Conservation (phyloP, 2,329 filamentous ascomycete genomes). For the Beauveria medogensis region DNA sequence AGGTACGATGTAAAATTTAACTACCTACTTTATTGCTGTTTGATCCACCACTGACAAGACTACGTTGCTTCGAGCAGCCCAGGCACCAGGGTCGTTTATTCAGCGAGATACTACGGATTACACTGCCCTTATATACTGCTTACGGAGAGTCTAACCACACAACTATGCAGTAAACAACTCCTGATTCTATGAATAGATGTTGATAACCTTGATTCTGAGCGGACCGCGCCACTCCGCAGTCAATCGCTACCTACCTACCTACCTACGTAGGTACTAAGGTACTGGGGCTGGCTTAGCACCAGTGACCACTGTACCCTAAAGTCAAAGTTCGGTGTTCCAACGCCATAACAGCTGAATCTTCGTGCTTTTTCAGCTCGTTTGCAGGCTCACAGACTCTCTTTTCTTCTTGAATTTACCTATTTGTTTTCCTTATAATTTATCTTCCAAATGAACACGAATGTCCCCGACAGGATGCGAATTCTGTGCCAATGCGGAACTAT, state of each 20-base stretch:
- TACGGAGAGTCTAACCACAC: too few species aligned
- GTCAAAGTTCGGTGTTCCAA: neutral
- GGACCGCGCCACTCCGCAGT: neutral
- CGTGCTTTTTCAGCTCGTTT: neutral
- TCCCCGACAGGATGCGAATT: slow-evolving; percentile 11
- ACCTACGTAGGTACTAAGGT: neutral
- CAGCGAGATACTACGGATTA: too few species aligned
- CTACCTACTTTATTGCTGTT: too few species aligned
- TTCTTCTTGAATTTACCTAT: neutral
- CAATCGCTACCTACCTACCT: neutral
- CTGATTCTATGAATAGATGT: neutral
- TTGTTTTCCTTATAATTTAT: neutral
- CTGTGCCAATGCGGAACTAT: slow-evolving; percentile 34
- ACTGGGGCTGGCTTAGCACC: neutral
- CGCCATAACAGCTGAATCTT: neutral
- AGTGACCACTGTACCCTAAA: neutral
- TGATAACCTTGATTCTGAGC: neutral
- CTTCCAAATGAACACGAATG: neutral
- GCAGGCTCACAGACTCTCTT: neutral
- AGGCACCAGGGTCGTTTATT: neutral
- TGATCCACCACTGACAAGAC: neutral
- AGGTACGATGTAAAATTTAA: too few species aligned
- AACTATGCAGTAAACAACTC: neutral
- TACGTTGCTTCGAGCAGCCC: neutral
- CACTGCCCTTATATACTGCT: too few species aligned